Evolutionary conservation across 2,329 filamentous ascomycete genomes (phyloP).

Genomic region (Claviceps spartinae): DNA sequence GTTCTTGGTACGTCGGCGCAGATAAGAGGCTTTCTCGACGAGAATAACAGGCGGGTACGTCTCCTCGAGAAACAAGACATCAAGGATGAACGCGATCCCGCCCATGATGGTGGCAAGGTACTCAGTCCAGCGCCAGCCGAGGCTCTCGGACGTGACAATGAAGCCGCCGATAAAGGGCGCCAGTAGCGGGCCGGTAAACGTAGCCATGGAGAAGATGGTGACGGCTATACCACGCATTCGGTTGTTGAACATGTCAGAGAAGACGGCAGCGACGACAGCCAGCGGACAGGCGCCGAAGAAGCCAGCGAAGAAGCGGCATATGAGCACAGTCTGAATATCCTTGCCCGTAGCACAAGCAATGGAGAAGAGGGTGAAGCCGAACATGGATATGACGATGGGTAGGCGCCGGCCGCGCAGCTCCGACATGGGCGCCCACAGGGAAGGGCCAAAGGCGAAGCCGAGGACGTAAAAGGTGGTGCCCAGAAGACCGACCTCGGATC

Average conservation of each 20-base stretch:
- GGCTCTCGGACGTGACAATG: slow-evolving; percentile 43
- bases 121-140: slow-evolving; percentile 64
- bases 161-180: slow-evolving; percentile 59
- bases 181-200: slow-evolving; percentile 54
- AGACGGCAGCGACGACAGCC: slow-evolving; percentile 56
- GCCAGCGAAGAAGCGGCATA: slow-evolving; percentile 61
- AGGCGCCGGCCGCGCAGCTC: slow-evolving; percentile 56
- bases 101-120: slow-evolving; percentile 52
- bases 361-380: slow-evolving; percentile 57
- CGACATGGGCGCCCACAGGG: slow-evolving; percentile 59
- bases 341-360: slow-evolving; percentile 51
- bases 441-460: slow-evolving; percentile 58
- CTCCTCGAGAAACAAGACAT: slow-evolving; percentile 51
- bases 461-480: slow-evolving; percentile 59
- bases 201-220: slow-evolving; percentile 30
- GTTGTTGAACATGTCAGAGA: slow-evolving; percentile 60
- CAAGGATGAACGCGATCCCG: slow-evolving; percentile 42
- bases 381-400: slow-evolving; percentile 47
- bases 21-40: slow-evolving; percentile 43
- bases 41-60: slow-evolving; percentile 58
- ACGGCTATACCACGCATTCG: slow-evolving; percentile 39
- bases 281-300: slow-evolving; percentile 59
- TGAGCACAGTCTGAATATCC: slow-evolving; percentile 54
- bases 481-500: slow-evolving; percentile 46
- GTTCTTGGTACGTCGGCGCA: slow-evolving; percentile 51